Evolutionary conservation across 495 filamentous ascomycete species (phyloP), one percentile per base, ranked within the genome.

Genomic region (Penicillium antarcticum): DNA sequence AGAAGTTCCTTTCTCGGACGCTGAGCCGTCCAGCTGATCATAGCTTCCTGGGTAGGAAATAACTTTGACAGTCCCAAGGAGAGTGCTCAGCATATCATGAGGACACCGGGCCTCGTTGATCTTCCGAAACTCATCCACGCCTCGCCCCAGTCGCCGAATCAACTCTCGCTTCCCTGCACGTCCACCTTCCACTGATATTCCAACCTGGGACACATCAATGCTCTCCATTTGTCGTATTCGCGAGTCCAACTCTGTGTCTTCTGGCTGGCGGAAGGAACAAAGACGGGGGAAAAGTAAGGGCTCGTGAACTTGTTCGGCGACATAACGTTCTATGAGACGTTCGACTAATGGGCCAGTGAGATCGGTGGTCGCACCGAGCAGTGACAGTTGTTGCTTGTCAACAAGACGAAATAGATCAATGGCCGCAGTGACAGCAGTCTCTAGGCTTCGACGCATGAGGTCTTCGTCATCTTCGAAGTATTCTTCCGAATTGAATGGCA

Each of bases 391-490:
- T 52, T 95, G 88, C 59, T 96, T 96, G 57, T 99, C 95, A 14
- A 97, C 92, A 39, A 85, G 81, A 58, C 97, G 91, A 53, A 99
- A 99, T 1, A 97, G 77, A 66, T 97, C 95, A 56, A 97, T 96
- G 0, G 92, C 94, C 11, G 87, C 85, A 5, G 90, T 96, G 14
- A 99, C 89, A 2, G 91, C 91, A 1, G 86, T 92, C 72, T 99
- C 95, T 44, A 97, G 61, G 9, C 87, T 87, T 7, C 82, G 84
- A 40, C 91, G 80, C 83, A 99, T 91, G 11, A 87, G 69, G 54
- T 92, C 86, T 65, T 95, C 91, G 54, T 96, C 91, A 55, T 95
- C 88, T 58, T 88, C 85, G n/a, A 83, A 78, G 52, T 81, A 75
- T 52, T 75, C 69, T 6, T 73, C 72, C 3, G 74, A 69, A 32